Evolutionary conservation across 768 basidiomycete species (phyloP).

Genomic region (Russula brevipes): DNA sequence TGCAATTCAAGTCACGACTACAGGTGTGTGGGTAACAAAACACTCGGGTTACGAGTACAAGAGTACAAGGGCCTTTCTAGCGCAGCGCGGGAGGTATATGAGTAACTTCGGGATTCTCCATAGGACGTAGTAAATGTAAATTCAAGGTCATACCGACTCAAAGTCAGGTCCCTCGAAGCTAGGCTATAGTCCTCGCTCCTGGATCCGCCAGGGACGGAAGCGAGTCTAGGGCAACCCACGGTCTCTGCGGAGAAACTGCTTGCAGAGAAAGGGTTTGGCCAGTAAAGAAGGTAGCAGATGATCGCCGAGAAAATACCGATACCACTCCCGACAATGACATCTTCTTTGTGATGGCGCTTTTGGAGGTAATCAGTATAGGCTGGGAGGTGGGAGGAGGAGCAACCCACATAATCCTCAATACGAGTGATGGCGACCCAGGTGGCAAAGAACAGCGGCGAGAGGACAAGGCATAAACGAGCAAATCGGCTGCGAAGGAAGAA

Average conservation of each 20-base stretch:
- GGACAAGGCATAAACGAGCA: slow-evolving; percentile 42
- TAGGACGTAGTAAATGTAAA: background rate
- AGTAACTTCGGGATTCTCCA: background rate
- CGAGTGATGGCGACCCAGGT: slow-evolving; percentile 57
- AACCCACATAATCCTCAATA: slow-evolving; percentile 59
- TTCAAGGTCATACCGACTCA: slow-evolving; percentile 3
- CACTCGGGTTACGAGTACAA: too few species aligned
- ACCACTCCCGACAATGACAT: slow-evolving; percentile 57
- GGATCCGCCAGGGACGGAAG: slow-evolving; percentile 35
- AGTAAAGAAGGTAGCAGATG: slow-evolving; percentile 55
- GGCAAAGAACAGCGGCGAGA: slow-evolving; percentile 52
- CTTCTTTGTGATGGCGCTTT: slow-evolving; percentile 65
- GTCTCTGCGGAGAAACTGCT: slow-evolving; percentile 33
- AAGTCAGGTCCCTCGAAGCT: slow-evolving; percentile 3
- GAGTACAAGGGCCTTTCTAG: too few species aligned
- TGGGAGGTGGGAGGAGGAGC: slow-evolving; percentile 2
- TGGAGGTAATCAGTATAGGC: slow-evolving; percentile 11
- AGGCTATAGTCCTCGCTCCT: slow-evolving; percentile 45
- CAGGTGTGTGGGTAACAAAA: too few species aligned
- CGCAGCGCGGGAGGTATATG: background rate
- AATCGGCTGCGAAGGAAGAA: slow-evolving; percentile 45
- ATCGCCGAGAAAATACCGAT: slow-evolving; percentile 50
- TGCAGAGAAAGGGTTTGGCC: slow-evolving; percentile 56
- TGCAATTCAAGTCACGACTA: too few species aligned
- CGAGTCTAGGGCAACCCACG: slow-evolving; percentile 38